These are phyloP conservation scores for Acer campestre DNA, from an alignment of 345 rosid genomes.

Conservation along the genomic window DNA sequence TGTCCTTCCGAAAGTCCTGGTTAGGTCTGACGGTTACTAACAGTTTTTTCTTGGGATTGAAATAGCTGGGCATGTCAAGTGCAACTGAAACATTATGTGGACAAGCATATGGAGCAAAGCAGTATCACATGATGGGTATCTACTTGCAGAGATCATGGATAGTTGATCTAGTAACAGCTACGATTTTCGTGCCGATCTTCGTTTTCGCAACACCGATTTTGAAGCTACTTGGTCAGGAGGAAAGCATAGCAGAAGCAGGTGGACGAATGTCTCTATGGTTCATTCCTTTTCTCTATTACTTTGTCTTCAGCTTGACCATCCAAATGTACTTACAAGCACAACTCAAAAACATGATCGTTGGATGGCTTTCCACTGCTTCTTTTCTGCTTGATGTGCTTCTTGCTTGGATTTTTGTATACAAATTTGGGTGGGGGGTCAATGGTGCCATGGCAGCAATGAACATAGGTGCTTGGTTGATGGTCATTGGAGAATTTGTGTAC, in stretches of 20 bases:
- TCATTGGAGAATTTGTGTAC: too few relatives aligned
- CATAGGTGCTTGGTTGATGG: too few relatives aligned
- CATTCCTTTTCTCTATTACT: constrained; percentile 48
- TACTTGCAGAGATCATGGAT: constrained; percentile 65
- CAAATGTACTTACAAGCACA: constrained; percentile 65
- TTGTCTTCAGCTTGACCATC: constrained; percentile 43
- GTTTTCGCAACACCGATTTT: constrained; percentile 44
- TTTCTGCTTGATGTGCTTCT: constrained; percentile 34
- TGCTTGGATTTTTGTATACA: constrained; percentile 46
- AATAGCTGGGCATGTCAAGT: constrained; percentile 57
- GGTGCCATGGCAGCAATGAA: constrained; percentile 53
- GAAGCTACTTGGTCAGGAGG: constrained; percentile 43
- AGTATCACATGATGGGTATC: constrained; percentile 63
- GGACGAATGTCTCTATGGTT: constrained; percentile 52
- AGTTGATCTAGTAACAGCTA: constrained; percentile 32
- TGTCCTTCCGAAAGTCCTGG: too few relatives aligned
- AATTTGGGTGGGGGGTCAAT: constrained; percentile 42
- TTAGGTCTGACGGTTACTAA: too few relatives aligned
- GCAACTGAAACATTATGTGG: constrained; percentile 66
- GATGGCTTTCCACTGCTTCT: constrained; percentile 35
- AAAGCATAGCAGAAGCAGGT: constrained; percentile 39
- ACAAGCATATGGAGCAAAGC: constrained; percentile 64
- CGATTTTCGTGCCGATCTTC: constrained; percentile 45
- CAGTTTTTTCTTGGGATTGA: too few relatives aligned
- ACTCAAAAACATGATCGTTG: constrained; percentile 48